Base-by-base conservation (phyloP, 805 yeast genomes). In the Blastobotrys muscicola region DNA sequence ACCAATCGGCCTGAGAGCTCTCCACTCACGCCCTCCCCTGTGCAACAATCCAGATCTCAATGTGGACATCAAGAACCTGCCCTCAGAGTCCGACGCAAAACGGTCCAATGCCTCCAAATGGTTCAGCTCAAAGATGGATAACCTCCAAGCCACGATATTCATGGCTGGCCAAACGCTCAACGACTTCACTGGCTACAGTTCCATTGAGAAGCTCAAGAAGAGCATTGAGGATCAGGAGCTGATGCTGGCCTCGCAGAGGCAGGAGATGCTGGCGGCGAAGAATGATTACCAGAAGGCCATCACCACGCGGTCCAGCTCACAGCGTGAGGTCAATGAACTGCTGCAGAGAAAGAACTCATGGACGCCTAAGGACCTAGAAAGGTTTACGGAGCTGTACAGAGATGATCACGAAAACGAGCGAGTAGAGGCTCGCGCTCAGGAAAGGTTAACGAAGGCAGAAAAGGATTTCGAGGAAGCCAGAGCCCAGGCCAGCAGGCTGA, bases 181-280 rank as follows among this genome's bases (percentile, higher is more conserved):
- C 56, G 95, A 87, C 53, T 80, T 87, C 8, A 90, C 98, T 0
- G 98, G 98, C 0, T 92, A 92, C 60, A 73, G 86, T 0, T 70
- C 80, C 13, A 85, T 92, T 45, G 94, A 85, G 56, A 68, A 71
- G 45, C 63, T 90, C 53, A 81, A 86, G 60, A 59, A 67, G 26
- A 64, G 74, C 1, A 85, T 92, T 29, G 76, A 72, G 7, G 51
- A 54, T 2, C 56, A 56, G 26, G 97, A 90, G 53, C 47, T 49
- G 10, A 67, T 71, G 29, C 59, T 85, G 33, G 66, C 66, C 40
- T 59, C 57, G 1, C 64, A 77, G 3, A 75, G 85, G 45, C 59
- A 59, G 0, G 53, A 64, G 1, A 78, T 83, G 4, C 69, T 67
- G 35, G 36, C 32, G 0, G 66, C 75, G 4, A 85, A 83, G 55